phyloP scores from a whole-genome alignment of 345 rosid genomes.

The Jatropha curcas region DNA sequence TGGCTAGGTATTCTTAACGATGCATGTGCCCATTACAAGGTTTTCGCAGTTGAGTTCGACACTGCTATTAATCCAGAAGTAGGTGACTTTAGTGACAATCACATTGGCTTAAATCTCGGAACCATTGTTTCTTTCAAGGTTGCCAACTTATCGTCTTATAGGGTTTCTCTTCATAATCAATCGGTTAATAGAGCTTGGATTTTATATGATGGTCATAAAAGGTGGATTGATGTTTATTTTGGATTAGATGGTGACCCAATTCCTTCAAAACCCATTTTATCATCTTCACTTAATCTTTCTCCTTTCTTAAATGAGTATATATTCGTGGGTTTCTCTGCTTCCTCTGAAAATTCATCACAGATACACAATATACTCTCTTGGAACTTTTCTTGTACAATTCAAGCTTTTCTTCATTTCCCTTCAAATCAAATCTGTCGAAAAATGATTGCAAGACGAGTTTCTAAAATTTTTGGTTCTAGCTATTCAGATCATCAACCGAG shows the following conservation, averaged over 20 bases:
- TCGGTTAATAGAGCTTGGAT: slow-evolving; percentile 30
- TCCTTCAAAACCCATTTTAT: slow-evolving; percentile 20
- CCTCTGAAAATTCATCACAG: too few relatives aligned
- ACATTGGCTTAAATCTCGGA: slow-evolving; percentile 19
- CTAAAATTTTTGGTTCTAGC: too few relatives aligned
- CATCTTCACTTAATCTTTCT: too few relatives aligned
- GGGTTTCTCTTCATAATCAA: slow-evolving; percentile 16
- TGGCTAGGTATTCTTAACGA: slow-evolving; percentile 27
- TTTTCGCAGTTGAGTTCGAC: slow-evolving; percentile 22
- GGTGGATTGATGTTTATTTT: slow-evolving; percentile 22
- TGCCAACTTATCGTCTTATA: slow-evolving; percentile 9
- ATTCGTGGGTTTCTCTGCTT: too few relatives aligned
- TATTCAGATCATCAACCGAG: too few relatives aligned
- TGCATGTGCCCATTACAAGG: slow-evolving; percentile 18
- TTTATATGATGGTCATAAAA: slow-evolving; percentile 12
- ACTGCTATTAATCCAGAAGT: slow-evolving; percentile 9
- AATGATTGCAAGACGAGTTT: slow-evolving; percentile 17
- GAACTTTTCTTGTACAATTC: too few relatives aligned
- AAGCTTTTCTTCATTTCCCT: too few relatives aligned
- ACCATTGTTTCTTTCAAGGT: slow-evolving; percentile 22
- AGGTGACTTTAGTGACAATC: slow-evolving; percentile 21
- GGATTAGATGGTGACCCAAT: slow-evolving; percentile 4
- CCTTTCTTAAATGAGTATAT: too few relatives aligned
- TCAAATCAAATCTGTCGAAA: slow-evolving; percentile 3
- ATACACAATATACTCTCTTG: too few relatives aligned